Conservation (phyloP, 2,329 filamentous ascomycete species). For the Penicillium olsonii region DNA sequence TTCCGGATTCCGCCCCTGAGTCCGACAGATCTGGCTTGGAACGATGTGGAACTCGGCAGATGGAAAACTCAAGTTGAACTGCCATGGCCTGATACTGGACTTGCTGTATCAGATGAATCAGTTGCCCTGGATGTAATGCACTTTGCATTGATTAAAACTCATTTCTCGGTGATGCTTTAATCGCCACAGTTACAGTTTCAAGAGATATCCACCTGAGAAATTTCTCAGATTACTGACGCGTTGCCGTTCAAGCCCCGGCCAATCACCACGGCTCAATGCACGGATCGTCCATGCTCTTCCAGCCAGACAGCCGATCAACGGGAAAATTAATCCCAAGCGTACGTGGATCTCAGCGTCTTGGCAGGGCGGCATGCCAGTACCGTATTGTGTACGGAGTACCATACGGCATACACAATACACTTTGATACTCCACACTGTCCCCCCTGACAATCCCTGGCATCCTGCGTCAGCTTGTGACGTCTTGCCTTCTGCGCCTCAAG, state of each 20-base stretch:
- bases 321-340: slow-evolving; percentile 1
- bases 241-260: slow-evolving; percentile 19
- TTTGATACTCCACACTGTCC: slow-evolving; percentile 7
- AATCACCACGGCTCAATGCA: slow-evolving; percentile 21
- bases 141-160: neutral
- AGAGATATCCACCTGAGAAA: slow-evolving; percentile 12
- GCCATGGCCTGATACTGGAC: neutral
- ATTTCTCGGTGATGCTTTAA: neutral
- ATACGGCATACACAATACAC: neutral
- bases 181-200: slow-evolving; percentile 7
- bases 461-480: slow-evolving; percentile 32
- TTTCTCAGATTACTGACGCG: slow-evolving; percentile 17
- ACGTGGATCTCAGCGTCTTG: slow-evolving; percentile 25
- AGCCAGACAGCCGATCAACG: slow-evolving; percentile 18
- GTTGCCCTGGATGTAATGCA: neutral
- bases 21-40: neutral
- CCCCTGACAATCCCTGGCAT: slow-evolving; percentile 29
- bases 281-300: slow-evolving; percentile 20
- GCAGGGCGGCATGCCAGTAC: slow-evolving; percentile 13
- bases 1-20: neutral
- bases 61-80: neutral
- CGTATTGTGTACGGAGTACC: neutral
- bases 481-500: neutral
- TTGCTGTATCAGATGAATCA: neutral
- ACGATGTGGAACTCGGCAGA: neutral